Evolutionary conservation across 495 filamentous ascomycete species (phyloP).

Genomic region (Hypomontagnella submonticulosa): DNA sequence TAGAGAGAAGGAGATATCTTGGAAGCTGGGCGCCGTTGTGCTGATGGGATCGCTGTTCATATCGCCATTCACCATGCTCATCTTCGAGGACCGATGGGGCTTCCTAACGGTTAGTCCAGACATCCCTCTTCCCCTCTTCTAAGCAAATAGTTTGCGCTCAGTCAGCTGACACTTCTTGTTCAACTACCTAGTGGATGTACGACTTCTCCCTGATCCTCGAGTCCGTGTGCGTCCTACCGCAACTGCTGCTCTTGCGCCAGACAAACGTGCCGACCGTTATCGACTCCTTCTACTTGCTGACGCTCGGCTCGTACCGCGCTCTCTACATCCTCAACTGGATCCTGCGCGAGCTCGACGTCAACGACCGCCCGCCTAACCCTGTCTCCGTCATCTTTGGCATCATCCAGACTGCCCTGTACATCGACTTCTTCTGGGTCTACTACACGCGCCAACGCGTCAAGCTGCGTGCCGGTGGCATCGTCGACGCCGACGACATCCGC

Average conservation of each 20-base stretch:
- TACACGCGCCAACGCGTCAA: constrained; percentile 93
- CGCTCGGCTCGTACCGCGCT: constrained; percentile 87
- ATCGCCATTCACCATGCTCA: constrained; percentile 72
- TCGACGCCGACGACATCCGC: constrained; percentile 90
- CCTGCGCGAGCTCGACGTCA: constrained; percentile 65
- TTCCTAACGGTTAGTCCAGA: constrained; percentile 66
- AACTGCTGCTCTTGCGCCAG: constrained; percentile 90
- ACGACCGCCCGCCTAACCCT: constrained; percentile 71
- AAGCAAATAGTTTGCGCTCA: neutral
- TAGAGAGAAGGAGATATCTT: constrained; percentile 87
- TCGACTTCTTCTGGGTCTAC: constrained; percentile 98
- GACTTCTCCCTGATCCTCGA: constrained; percentile 91
- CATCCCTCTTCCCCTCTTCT: neutral
- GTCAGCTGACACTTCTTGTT: constrained; percentile 1
- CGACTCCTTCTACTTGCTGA: constrained; percentile 90
- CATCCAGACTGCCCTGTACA: constrained; percentile 88
- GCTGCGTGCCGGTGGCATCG: constrained; percentile 86
- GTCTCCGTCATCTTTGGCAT: constrained; percentile 84
- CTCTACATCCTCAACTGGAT: constrained; percentile 97
- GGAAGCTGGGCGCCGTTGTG: constrained; percentile 80
- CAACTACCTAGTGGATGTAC: constrained; percentile 72
- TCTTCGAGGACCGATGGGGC: constrained; percentile 63
- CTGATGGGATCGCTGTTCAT: constrained; percentile 67
- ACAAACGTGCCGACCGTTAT: constrained; percentile 96
- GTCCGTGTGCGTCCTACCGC: constrained; percentile 88